Evolutionary conservation across 169 alveolate genomes (phyloP), one percentile per base, ranked within the genome.

Genomic region (Eimeria acervulina): DNA sequence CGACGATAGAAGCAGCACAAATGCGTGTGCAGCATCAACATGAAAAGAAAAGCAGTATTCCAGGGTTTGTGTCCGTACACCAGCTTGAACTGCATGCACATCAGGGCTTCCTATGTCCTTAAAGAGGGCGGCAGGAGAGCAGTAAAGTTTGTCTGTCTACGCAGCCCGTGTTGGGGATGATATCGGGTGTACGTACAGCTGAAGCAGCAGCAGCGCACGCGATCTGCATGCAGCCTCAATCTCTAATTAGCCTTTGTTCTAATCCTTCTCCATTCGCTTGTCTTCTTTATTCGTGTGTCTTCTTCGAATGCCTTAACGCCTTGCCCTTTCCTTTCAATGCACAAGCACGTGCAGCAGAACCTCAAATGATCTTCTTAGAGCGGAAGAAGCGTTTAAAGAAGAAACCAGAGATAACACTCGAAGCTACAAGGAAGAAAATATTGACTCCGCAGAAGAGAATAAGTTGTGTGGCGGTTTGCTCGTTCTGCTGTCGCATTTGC

Each of bases 321-420:
- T 17, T 51, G 59, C 21, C 59, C 15, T 51, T 10, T 12, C 59
- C 15, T 51, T n/a, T n/a, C n/a, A 10, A 51, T 51, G 59, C 21
- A 12, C 21, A 59, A 3, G n/a, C 10, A 36, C 31, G 15, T 36
- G 52, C 44, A 72, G 52, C 55, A 17, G 31, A 13, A 12, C 55
- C 15, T 80, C 74, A 93, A 21, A 93, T 93, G 85, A 93, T 93
- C 36, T 93, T 93, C 52, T 93, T 93, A 74, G 96, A 93, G 13
- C 96, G 36, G 96, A 93, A 93, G 85, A 93, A 93, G 26, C 96
- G 81, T 36, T 93, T 93, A 87, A 93, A 93, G 96, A 76, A 93
- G 92, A 76, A 93, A 44, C 84, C 96, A 23, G 96, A 93, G 31
- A 85, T 66, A 23, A 93, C 81, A 15, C 92, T 85, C 5, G 96